Evolutionary conservation across 1,139 yeast genomes (phyloP).

Genomic region (Arxiozyma heterogenica): DNA sequence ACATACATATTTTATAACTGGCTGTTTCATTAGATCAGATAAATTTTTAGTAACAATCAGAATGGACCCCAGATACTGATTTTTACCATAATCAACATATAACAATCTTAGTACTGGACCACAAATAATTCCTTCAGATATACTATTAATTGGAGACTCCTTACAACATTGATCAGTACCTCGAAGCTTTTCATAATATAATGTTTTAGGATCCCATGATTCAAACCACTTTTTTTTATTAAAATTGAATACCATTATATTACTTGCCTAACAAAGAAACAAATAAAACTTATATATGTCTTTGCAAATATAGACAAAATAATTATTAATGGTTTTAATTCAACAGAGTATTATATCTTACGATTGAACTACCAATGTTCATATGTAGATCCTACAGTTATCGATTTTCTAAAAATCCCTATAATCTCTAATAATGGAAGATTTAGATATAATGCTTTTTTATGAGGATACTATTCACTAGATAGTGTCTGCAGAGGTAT

Average conservation of each 20-base stretch:
- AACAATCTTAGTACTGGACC: constrained; percentile 71
- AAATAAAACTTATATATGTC: not conserved
- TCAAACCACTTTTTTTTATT: constrained; percentile 17
- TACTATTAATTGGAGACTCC: constrained; percentile 15
- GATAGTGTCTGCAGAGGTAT: no score
- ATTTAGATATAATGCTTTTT: no score
- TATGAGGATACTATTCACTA: no score
- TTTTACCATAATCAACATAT: constrained; percentile 42
- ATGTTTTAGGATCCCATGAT: constrained; percentile 20
- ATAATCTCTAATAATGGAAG: no score
- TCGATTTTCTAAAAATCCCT: no score
- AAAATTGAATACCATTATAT: not conserved
- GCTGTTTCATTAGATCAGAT: constrained; percentile 9
- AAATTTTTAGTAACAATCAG: constrained; percentile 32
- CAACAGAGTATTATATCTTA: no score
- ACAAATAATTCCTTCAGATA: constrained; percentile 33
- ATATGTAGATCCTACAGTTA: not conserved
- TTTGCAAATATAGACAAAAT: no score
- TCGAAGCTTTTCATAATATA: constrained; percentile 16
- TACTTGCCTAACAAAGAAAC: not conserved
- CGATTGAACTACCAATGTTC: not conserved
- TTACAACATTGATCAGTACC: constrained; percentile 17
- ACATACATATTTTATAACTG: constrained; percentile 19
- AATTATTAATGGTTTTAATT: no score
- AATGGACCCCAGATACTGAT: constrained; percentile 55